Conservation (phyloP, 139 green algal species). For the Tetradesmus obliquus region DNA sequence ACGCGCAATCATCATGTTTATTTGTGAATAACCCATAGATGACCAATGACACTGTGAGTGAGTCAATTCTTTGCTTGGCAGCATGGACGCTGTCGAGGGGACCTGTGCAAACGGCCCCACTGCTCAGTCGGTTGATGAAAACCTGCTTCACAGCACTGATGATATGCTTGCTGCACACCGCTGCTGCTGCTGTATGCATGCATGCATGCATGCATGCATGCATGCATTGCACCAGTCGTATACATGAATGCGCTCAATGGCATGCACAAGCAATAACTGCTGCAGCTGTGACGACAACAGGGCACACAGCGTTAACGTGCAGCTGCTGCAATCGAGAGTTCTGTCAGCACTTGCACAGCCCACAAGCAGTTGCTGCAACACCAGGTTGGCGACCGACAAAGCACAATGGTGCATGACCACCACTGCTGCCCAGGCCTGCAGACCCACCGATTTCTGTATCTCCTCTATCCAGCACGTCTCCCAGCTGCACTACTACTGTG, state of each 20-base stretch:
- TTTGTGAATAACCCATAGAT: too few species aligned
- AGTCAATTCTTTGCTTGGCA: too few species aligned
- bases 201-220: not conserved
- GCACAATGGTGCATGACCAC: not conserved
- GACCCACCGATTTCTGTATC: slow-evolving; percentile 87
- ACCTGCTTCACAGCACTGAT: not conserved
- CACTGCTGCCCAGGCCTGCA: not conserved
- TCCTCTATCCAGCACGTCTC: slow-evolving; percentile 92
- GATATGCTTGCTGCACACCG: not conserved
- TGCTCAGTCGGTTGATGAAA: too few species aligned
- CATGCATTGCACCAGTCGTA: not conserved
- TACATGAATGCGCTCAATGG: not conserved
- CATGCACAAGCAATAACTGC: not conserved
- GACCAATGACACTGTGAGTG: too few species aligned
- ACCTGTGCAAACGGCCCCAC: not conserved
- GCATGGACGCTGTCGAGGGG: too few species aligned
- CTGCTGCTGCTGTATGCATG: not conserved
- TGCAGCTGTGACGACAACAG: not conserved
- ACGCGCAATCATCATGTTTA: not conserved
- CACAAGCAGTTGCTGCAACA: not conserved
- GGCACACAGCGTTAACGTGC: not conserved
- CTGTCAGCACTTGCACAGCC: not conserved
- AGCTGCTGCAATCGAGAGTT: not conserved
- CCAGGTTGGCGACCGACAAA: not conserved
- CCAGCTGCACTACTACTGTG: slow-evolving; percentile 91